Base-by-base conservation (phyloP, 495 filamentous ascomycete genomes). In the Immersiella caudata region DNA sequence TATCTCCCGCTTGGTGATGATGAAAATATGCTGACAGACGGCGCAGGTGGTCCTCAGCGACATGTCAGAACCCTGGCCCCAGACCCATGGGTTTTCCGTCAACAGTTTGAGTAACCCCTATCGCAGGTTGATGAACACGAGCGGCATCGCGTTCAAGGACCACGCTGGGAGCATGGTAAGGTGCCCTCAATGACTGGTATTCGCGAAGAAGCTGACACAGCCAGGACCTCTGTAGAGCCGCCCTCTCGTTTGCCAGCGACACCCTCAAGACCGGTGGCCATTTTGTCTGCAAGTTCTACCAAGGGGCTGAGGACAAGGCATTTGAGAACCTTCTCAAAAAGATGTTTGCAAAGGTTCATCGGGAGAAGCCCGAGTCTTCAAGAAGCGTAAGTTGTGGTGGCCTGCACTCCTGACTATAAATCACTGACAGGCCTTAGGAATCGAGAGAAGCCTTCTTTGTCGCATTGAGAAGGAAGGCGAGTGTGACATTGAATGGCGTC, bases 41-140 rank as follows among this genome's bases (percentile, higher is more conserved):
- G 24, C 29, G 67, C 67, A 84, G 81, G 68, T 99, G 73, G 91
- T 99, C 72, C 80, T 99, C 71, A 96, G 92, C 85, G 95, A 99
- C 89, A 99, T 99, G 95, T 99, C 87, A 82, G 94, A 84, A 82
- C 94, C 95, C 91, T 97, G 93, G 93, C 79, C 84, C 70, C 90
- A 91, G 82, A 88, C 86, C 35, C 85, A 85, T 73, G 90, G 90
- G 50, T 93, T 89, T 80, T 89, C 87, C 82, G 89, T 90, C 80
- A 91, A 85, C 79, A 95, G 88, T 81, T 84, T 97, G 84, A 95
- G 88, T 93, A 85, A 93, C 84, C 92, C 94, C 60, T 93, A 94
- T 87, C 76, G 76, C 82, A 99, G 95, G 95, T 90, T 99, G 93
- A 97, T 97, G 93, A 97, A 98, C 79, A 96, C 93, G 59, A 97